Conservation (phyloP, 108 stramenopile genomes). For the Nitzschia sp. region DNA sequence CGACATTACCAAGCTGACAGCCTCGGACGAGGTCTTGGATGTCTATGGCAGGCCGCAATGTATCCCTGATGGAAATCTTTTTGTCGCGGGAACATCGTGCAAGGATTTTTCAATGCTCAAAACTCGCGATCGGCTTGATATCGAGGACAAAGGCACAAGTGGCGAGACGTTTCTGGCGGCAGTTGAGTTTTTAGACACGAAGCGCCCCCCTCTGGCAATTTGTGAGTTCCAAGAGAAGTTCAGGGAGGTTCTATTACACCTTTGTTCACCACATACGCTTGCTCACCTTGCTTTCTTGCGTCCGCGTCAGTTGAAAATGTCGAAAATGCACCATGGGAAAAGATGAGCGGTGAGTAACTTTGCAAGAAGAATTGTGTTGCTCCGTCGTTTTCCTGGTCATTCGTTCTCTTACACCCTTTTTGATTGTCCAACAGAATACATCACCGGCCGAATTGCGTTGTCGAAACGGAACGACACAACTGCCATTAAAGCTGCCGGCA, state of each 20-base stretch:
- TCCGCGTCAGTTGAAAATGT: conserved; percentile 68
- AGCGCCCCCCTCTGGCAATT: conserved; percentile 61
- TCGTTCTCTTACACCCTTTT: too few relatives aligned
- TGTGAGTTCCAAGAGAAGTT: conserved; percentile 15
- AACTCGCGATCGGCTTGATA: conserved; percentile 57
- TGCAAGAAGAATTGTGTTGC: too few relatives aligned
- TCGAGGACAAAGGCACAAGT: conserved; percentile 73
- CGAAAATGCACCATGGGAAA: conserved; percentile 62
- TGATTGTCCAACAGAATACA: too few relatives aligned
- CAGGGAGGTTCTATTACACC: too few relatives aligned
- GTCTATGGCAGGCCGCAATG: conserved; percentile 60
- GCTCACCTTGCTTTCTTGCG: too few relatives aligned
- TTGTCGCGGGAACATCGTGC: conserved; percentile 83
- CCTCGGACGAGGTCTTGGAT: conserved; percentile 43
- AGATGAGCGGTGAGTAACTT: too few relatives aligned
- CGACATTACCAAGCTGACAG: conserved; percentile 71
- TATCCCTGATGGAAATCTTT: conserved; percentile 57
- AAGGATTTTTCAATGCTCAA: conserved; percentile 77
- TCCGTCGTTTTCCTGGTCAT: too few relatives aligned
- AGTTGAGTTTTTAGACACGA: conserved; percentile 54
- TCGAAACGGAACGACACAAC: conserved; percentile 31
- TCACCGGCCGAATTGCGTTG: conserved; percentile 58
- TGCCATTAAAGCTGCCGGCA: conserved; percentile 32
- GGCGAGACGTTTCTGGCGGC: conserved; percentile 85
- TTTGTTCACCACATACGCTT: background rate